Conservation (phyloP, 768 basidiomycete genomes). For the Hysterangium stoloniferum region DNA sequence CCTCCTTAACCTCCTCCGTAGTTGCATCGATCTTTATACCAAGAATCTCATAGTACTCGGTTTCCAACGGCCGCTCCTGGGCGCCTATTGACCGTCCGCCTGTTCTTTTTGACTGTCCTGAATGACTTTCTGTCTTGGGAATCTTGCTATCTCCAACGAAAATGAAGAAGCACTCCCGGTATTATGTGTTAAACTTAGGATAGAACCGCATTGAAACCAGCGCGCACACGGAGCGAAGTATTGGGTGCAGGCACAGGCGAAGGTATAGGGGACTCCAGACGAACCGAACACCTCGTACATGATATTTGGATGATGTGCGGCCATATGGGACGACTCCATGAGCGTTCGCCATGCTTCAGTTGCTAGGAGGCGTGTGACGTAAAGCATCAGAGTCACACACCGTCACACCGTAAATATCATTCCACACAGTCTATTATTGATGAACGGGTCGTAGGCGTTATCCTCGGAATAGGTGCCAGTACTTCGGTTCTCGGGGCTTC, state of each 20-base stretch:
- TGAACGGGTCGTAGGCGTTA: too few species aligned
- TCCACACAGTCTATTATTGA: too few species aligned
- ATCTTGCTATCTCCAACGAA: conserved; percentile 6
- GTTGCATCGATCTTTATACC: conserved; percentile 70
- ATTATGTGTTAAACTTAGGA: conserved; percentile 47
- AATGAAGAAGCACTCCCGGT: conserved; percentile 11
- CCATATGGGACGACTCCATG: conserved; percentile 46
- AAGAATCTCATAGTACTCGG: conserved; percentile 83
- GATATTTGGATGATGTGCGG: conserved; percentile 44
- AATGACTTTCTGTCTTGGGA: conserved; percentile 16
- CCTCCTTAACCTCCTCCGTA: conserved; percentile 83
- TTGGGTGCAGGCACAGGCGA: conserved; percentile 45
- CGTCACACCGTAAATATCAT: too few species aligned
- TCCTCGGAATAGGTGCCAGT: too few species aligned
- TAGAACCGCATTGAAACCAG: conserved; percentile 59
- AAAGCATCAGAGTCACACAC: too few species aligned
- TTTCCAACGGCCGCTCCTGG: conserved; percentile 82
- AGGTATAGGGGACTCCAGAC: conserved; percentile 65
- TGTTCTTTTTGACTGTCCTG: conserved; percentile 17
- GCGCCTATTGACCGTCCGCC: conserved; percentile 81
- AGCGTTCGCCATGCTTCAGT: conserved; percentile 10
- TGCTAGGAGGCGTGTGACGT: too few species aligned
- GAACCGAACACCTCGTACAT: conserved; percentile 47
- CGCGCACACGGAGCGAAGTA: conserved; percentile 55
- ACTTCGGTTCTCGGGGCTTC: too few species aligned